A percentile compares a stretch with the other conserved stretches of the same genome.
phyloP scores from a whole-genome alignment of 371 early-diverging fungal genomes.

The Neoconidiobolus thromboides region DNA sequence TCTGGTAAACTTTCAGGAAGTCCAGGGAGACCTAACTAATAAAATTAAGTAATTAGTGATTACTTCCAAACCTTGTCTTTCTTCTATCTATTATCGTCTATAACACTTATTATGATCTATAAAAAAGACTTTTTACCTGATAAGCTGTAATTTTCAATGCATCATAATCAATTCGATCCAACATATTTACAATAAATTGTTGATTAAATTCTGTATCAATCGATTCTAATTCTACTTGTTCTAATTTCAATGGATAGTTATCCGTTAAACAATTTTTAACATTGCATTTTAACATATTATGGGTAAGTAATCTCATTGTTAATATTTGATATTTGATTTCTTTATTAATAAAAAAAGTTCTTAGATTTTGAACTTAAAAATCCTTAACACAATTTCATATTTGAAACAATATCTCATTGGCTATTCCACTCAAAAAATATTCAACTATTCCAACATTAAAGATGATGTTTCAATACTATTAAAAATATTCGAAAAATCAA shows the following conservation, averaged over 20 bases:
- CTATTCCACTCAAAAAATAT: no score
- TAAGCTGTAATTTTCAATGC: slow-evolving; percentile 55
- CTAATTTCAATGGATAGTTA: slow-evolving; percentile 76
- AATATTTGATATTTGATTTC: no score
- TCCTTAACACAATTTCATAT: no score
- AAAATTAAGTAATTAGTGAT: background rate
- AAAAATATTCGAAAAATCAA: no score
- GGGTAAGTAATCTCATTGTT: slow-evolving; percentile 77
- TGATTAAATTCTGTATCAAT: slow-evolving; percentile 65
- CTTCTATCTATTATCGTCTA: no score
- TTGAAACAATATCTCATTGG: no score
- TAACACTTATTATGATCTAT: background rate
- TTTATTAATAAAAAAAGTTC: no score
- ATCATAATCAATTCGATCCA: slow-evolving; percentile 67
- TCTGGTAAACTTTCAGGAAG: slow-evolving; percentile 55
- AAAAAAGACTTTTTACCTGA: slow-evolving; percentile 26
- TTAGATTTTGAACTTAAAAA: no score
- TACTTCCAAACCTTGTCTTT: background rate
- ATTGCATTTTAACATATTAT: slow-evolving; percentile 97
- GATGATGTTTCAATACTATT: no score
- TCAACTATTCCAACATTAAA: no score
- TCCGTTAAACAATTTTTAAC: slow-evolving; percentile 71
- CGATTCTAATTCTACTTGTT: slow-evolving; percentile 63
- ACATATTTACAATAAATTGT: slow-evolving; percentile 62
- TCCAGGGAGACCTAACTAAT: slow-evolving; percentile 34